Percentiles rank a stretch among this genome's conserved stretches.
phyloP scores from a whole-genome alignment of 202 grass and related monocot genomes.

The Bolboschoenoplectus hybrid region DNA sequence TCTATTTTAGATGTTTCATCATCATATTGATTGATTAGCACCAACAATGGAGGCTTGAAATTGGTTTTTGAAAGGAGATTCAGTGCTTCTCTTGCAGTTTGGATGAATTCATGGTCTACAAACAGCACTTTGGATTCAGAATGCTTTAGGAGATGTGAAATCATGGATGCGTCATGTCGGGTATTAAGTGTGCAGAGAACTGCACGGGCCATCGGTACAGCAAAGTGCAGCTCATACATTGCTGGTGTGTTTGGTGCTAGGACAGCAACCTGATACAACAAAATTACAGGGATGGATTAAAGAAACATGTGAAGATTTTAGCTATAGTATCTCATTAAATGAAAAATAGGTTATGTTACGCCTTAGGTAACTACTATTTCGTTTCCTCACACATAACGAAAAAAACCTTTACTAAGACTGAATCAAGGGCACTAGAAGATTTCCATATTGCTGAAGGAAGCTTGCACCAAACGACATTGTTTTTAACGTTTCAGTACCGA shows the following conservation, averaged over 20 bases:
- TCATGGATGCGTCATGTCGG: slow-evolving; percentile 62
- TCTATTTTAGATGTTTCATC: neutral
- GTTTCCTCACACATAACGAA: neutral
- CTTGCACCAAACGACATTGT: neutral
- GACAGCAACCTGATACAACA: slow-evolving; percentile 56
- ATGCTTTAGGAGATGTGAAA: slow-evolving; percentile 59
- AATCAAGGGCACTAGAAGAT: neutral
- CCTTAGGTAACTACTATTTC: neutral
- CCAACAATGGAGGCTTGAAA: slow-evolving; percentile 38
- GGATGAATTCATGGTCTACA: slow-evolving; percentile 55
- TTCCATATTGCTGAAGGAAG: neutral
- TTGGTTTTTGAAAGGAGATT: slow-evolving; percentile 44
- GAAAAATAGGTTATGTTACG: neutral
- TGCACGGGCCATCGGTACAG: slow-evolving; percentile 69
- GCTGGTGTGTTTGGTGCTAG: slow-evolving; percentile 74
- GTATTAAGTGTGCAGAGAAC: slow-evolving; percentile 76
- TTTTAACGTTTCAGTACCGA: neutral
- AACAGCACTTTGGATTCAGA: slow-evolving; percentile 77
- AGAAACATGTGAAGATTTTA: neutral
- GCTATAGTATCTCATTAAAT: neutral
- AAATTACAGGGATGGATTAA: neutral
- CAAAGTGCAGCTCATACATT: slow-evolving; percentile 79
- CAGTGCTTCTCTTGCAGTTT: slow-evolving; percentile 48
- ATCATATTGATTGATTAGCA: slow-evolving; percentile 51
- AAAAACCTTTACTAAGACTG: too few species aligned